Base-by-base conservation (phyloP, 768 basidiomycete species). In the Neoboletus subvelutipes region DNA sequence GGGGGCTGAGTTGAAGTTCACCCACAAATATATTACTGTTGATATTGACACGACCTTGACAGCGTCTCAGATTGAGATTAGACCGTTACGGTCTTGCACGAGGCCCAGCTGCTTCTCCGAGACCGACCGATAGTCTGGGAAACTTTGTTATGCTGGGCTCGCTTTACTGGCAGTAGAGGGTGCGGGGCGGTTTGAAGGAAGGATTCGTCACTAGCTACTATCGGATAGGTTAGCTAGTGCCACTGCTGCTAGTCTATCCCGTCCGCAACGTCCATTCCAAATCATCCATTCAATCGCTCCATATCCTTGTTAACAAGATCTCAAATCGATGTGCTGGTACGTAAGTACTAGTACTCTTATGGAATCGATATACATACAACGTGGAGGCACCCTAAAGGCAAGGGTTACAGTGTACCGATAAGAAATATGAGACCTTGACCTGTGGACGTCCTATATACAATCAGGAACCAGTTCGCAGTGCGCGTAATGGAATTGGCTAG, bases 111-210 rank as follows among this genome's bases (percentile, higher is more conserved):
- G 34, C 6, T 10, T 29, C 24, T 45, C 51, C 61, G 56, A 59
- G 48, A 39, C 49, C 36, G 52, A 52, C 57, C 54, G 54, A 60
- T 13, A 26, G 6, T 45, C 43, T 58, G 61, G 50, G 52, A 58
- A 54, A 45, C 36, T 24, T 47, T 45, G 34, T 42, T 50, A 48
- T 47, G 48, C 24, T 41, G 40, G 52, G 51, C 36, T 29, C 48
- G 13, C n/a, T 15, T 17, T 26, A 20, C 24, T n/a, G 13, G 13
- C 1, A 46, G 20, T 9, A 45, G 45, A 6, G 13, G 18, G n/a
- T 26, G 9, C 22, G 31, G 3, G 40, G n/a, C 10, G 28, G 42
- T 48, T 26, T 26, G 12, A 24, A 26, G 45, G 31, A 48, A 18
- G 5, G 37, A 20, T 42, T 22, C 20, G 13, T 26, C 43, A 11